A percentile compares a stretch with the other conserved stretches of the same genome.
These are phyloP conservation scores for Iris pallida DNA, from an alignment of 116 monocot genomes.

Conservation along the genomic window DNA sequence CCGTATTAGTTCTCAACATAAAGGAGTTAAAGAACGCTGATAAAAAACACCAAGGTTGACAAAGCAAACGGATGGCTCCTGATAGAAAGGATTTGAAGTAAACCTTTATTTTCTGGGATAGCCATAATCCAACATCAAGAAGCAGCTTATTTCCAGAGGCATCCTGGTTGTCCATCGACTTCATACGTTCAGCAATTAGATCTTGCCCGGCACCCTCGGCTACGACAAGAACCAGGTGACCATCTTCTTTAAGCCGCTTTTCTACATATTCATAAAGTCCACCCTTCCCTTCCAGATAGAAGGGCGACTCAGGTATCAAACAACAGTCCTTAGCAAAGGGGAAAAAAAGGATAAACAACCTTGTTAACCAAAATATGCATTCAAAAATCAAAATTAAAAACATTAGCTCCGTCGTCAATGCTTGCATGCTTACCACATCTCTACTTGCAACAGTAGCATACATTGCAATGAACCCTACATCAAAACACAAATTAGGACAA, in stretches of 20 bases:
- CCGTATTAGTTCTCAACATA: no score
- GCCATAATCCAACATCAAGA: conserved; percentile 44
- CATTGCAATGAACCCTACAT: conserved; percentile 51
- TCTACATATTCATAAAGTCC: conserved; percentile 40
- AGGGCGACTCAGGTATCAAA: conserved; percentile 52
- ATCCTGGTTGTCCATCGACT: conserved; percentile 25
- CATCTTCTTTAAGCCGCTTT: conserved; percentile 46
- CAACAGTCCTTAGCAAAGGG: conserved; percentile 40
- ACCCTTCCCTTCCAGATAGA: conserved; percentile 54
- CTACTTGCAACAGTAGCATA: conserved; percentile 56
- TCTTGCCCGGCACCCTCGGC: conserved; percentile 62
- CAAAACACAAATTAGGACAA: not conserved
- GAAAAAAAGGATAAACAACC: not conserved
- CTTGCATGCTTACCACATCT: conserved; percentile 39
- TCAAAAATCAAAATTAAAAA: not conserved
- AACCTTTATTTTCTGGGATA: conserved; percentile 53
- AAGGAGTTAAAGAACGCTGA: no score
- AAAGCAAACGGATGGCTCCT: not conserved
- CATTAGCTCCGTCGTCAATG: not conserved
- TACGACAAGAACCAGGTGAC: conserved; percentile 52
- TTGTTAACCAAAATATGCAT: not conserved
- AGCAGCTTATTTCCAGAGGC: conserved; percentile 51
- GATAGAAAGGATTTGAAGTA: not conserved
- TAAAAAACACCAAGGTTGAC: not conserved
- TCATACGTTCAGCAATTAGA: conserved; percentile 35